Evolutionary conservation across 2,329 filamentous ascomycete species (phyloP).

Genomic region (Thelonectria blattea): DNA sequence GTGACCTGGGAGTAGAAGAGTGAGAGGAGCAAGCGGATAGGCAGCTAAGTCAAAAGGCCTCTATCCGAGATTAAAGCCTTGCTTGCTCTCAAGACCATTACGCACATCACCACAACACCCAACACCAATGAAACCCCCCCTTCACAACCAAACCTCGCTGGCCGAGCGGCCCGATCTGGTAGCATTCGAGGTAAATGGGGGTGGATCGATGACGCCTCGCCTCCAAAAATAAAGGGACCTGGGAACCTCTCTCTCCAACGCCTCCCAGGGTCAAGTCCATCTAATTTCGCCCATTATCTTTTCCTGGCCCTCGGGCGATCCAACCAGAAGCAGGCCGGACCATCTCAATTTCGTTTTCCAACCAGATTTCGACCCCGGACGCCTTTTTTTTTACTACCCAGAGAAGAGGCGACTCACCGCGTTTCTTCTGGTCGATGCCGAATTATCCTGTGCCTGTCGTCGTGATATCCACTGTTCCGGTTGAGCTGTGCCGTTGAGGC

Average conservation of each 20-base stretch:
- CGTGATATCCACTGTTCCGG: not conserved
- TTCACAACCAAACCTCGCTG: not conserved
- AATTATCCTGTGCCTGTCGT: not conserved
- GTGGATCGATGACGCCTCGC: not conserved
- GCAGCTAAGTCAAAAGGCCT: no score
- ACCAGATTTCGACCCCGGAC: not conserved
- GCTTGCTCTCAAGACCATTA: not conserved
- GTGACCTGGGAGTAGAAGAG: no score
- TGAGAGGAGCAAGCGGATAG: no score
- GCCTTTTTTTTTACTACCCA: not conserved
- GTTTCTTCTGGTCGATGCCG: not conserved
- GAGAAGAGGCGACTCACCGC: not conserved
- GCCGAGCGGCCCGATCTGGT: conserved; percentile 1
- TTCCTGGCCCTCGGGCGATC: not conserved
- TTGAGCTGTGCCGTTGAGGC: not conserved
- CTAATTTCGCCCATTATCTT: conserved; percentile 18
- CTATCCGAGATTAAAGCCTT: no score
- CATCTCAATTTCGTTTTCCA: conserved; percentile 15
- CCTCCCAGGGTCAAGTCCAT: not conserved
- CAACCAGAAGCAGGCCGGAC: conserved; percentile 5
- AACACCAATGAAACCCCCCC: not conserved
- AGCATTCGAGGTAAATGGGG: not conserved
- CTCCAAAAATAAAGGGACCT: not conserved
- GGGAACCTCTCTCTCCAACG: no score
- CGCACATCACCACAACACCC: not conserved